Base-by-base conservation (phyloP, 2,329 filamentous ascomycete genomes). In the Apiospora kogelbergensis region DNA sequence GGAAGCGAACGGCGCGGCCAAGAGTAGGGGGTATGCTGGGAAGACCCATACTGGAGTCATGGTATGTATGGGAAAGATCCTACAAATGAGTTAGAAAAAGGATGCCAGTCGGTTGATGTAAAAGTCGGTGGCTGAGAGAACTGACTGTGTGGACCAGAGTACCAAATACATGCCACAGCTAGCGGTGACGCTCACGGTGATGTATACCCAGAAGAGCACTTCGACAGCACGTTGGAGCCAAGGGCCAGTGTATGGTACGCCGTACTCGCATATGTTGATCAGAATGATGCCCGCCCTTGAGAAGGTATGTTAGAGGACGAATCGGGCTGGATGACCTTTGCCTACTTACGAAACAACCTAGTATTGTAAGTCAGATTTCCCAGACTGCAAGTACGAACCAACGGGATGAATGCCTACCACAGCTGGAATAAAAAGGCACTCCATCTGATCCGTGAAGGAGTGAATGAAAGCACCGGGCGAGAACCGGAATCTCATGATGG, bases 11-110 rank as follows among this genome's bases (percentile, higher is more conserved):
- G 93, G 91, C 0, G 91, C 93, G 26, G 91, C 89, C 10, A 96
- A 88, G 3, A 97, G 86, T 26, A 96, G 84, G 0, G 93, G 93
- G 72, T 97, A 97, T 0, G 91, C 93, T 0, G 93, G 93, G 73
- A 96, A 96, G 68, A 95, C 94, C 93, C 93, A 96, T 22, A 94
- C 89, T 0, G 93, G 93, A 0, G 93, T 96, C 93, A 97, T 96
- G 67, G 90, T 90, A 42, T 93, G 91, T 64, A 96, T 93, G 0
- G 93, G 85, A 65, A 85, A 86, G 33, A 82, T 81, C 79, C 82
- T 87, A 17, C 4, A 20, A 13, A 22, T 17, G 22, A 65, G 2
- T 65, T 65, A 84, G 70, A 76, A 81, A 66, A 67, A 22, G 60
- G 13, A 45, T 24, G 26, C 26, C 17, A 20, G 1, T 9, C 7